Evolutionary conservation across 768 basidiomycete genomes (phyloP), one percentile per base, ranked within the genome.

Genomic region (Nidularia pulvinata): DNA sequence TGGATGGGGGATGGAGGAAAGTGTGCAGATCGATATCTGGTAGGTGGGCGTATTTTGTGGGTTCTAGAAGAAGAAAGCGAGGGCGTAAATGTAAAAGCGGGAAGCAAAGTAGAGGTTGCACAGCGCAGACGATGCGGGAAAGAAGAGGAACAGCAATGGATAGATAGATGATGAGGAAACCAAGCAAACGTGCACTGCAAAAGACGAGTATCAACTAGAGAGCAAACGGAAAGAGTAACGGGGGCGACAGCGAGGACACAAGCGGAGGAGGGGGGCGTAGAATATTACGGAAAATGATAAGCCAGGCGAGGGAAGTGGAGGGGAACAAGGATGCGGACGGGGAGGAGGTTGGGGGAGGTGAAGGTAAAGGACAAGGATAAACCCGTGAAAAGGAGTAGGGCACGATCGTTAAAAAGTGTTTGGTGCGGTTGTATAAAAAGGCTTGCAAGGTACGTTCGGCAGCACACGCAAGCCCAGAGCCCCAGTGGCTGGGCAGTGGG

Each of bases 131-230:
- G 48, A 33, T 32, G 55, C 52, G 57, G 52, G 44, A 47, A 50
- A 58, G 51, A 54, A 63, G 58, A 55, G 47, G 60, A 58, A 47
- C 48, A 51, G 56, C 54, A 57, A 61, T 48, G 64, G 63, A 61
- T n/a, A n/a, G 58, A 65, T 44, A 52, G 62, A 47, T 33, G 62
- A 61, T 62, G 69, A 73, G 65, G 65, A 59, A 69, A 66, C 61
- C 51, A 70, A 69, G 63, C n/a, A n/a, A n/a, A n/a, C n/a, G n/a
- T 64, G 64, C 51, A 57, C 57, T 71, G 67, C 69, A 66, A 73
- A 67, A 65, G 64, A 70, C 62, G 69, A 71, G 56, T 55, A 65
- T 64, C 60, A 65, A 72, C 69, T 60, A 65, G 69, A 71, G 68
- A 73, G 69, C 69, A 67, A 73, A 59, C 52, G 60, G 64, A 65